Evolutionary conservation across 192 early-diverging fungal species (phyloP).

Genomic region (Podila verticillata): DNA sequence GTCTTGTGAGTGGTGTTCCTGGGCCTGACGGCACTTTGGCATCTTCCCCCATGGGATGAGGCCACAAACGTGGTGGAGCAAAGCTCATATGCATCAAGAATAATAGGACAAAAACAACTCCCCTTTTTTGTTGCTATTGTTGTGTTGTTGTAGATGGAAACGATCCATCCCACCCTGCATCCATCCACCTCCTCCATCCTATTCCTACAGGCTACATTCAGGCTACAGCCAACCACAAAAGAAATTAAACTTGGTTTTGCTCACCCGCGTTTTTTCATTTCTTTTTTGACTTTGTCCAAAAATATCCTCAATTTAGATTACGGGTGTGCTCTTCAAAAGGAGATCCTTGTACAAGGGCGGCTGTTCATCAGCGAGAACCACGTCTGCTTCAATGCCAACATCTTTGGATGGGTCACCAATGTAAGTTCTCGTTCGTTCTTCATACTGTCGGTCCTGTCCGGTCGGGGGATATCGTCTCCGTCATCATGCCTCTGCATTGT

Average conservation of each 20-base stretch:
- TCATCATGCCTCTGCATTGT: no score
- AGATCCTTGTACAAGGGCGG: conserved; percentile 89
- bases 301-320: conserved; percentile 63
- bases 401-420: conserved; percentile 91
- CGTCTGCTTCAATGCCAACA: conserved; percentile 88
- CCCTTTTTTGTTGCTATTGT: no score
- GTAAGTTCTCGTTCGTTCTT: conserved; percentile 47
- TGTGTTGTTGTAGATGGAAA: no score
- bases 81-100: no score
- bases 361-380: conserved; percentile 84
- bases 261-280: background rate
- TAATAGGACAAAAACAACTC: no score
- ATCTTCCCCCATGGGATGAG: no score
- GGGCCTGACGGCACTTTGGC: no score
- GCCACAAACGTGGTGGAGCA: no score
- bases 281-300: background rate
- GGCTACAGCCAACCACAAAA: background rate
- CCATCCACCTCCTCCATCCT: background rate
- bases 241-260: background rate
- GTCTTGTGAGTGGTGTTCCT: no score
- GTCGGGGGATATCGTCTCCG: background rate
- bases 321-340: conserved; percentile 88
- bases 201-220: no score
- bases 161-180: background rate
- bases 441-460: background rate